A percentile compares a stretch with the other conserved stretches of the same genome.
phyloP scores from a whole-genome alignment of 2,329 filamentous ascomycete species.

The Gliomastix tumulicola region DNA sequence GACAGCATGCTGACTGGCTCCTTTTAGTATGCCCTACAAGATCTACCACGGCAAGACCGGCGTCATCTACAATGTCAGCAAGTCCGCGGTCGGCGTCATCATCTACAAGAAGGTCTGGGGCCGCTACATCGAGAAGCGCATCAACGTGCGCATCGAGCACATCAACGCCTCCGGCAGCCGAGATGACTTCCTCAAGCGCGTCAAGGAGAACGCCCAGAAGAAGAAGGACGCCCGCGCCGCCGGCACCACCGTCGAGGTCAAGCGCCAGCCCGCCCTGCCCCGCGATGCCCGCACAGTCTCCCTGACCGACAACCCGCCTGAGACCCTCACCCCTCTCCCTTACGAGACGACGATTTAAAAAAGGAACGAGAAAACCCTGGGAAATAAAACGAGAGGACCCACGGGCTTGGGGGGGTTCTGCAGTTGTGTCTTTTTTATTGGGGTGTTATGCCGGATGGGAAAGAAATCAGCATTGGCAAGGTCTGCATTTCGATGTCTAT shows the following conservation, averaged over 20 bases:
- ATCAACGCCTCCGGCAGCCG: constrained; percentile 88
- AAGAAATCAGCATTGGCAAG: constrained; percentile 34
- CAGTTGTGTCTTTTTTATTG: constrained; percentile 30
- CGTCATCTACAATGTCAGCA: constrained; percentile 98
- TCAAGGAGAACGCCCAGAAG: constrained; percentile 92
- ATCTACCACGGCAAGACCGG: constrained; percentile 99
- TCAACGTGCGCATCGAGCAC: constrained; percentile 99
- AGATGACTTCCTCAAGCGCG: constrained; percentile 92
- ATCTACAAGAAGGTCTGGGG: constrained; percentile 99
- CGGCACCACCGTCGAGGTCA: constrained; percentile 82
- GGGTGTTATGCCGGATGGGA: constrained; percentile 34
- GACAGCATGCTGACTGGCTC: constrained; percentile 31
- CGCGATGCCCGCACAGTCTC: constrained; percentile 75
- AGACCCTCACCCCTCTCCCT: constrained; percentile 84
- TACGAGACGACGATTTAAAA: constrained; percentile 98
- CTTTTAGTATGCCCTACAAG: constrained; percentile 87
- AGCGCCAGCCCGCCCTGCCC: constrained; percentile 79
- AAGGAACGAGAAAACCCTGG: constrained; percentile 8
- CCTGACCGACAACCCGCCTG: constrained; percentile 74
- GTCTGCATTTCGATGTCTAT: constrained; percentile 33
- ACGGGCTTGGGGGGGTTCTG: constrained; percentile 1
- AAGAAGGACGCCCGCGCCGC: constrained; percentile 90
- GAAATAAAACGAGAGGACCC: too few species aligned
- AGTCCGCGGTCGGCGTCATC: constrained; percentile 95
- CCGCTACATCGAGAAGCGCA: constrained; percentile 99